Evolutionary conservation across 2,329 filamentous ascomycete species (phyloP).

Genomic region (Ophiostoma novo-ulmi): DNA sequence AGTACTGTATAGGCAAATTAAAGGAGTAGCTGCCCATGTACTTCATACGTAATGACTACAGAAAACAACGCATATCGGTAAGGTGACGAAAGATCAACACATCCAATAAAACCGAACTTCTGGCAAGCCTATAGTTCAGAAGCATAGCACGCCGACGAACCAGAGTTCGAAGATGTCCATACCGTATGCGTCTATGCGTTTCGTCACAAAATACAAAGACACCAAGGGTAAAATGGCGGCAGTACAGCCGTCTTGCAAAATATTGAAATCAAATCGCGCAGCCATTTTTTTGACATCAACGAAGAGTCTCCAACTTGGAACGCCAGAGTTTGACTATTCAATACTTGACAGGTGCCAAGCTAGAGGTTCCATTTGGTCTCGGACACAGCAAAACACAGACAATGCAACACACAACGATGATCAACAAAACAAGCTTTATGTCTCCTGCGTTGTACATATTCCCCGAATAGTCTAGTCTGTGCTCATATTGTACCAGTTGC

Average conservation of each 20-base stretch:
- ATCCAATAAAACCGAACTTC: background rate
- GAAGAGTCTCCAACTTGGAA: background rate
- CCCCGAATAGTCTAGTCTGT: background rate
- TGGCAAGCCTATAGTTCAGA: background rate
- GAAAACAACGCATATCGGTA: background rate
- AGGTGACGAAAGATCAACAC: background rate
- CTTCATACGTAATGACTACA: background rate
- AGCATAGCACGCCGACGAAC: background rate
- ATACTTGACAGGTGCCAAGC: background rate
- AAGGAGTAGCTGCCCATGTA: background rate
- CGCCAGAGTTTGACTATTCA: background rate
- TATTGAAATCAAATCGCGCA: background rate
- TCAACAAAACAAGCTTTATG: constrained; percentile 1
- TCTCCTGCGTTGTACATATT: background rate
- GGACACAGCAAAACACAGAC: background rate
- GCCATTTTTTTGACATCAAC: background rate
- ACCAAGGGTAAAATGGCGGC: background rate
- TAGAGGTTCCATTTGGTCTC: background rate
- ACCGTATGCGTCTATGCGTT: background rate
- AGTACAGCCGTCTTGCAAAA: background rate
- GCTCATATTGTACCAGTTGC: background rate
- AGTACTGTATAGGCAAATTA: background rate
- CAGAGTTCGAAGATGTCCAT: background rate
- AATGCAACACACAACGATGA: background rate
- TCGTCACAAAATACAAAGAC: background rate